These are phyloP conservation scores for Abrus pulchellus DNA, from an alignment of 306 rosid genomes.

Conservation along the genomic window DNA sequence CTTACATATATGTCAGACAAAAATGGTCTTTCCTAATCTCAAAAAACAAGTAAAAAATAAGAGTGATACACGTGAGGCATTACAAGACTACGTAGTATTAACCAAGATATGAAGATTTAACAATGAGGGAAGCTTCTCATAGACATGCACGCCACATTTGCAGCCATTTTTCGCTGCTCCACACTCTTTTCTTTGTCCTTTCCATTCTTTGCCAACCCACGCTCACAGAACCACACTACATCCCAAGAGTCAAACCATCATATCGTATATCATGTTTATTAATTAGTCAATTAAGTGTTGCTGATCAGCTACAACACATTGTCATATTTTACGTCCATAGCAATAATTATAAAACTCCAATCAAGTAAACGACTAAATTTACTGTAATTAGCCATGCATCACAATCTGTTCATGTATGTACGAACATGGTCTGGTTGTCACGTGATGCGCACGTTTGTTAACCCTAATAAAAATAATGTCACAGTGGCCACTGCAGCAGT, in stretches of 20 bases:
- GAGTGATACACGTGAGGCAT: too few relatives aligned
- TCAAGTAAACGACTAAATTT: neutral
- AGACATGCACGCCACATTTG: constrained; percentile 1
- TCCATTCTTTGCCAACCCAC: neutral
- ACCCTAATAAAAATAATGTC: neutral
- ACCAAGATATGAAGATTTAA: too few relatives aligned
- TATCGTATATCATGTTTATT: too few relatives aligned
- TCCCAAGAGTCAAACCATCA: neutral
- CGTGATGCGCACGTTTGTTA: constrained; percentile 16
- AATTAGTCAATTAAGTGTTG: too few relatives aligned
- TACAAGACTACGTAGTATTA: too few relatives aligned
- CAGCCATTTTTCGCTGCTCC: constrained; percentile 25
- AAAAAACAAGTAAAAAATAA: too few relatives aligned
- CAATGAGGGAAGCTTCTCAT: too few relatives aligned
- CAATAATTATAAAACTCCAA: constrained; percentile 15
- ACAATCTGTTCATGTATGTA: neutral
- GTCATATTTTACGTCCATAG: neutral
- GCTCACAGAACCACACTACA: neutral
- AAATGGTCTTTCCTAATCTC: too few relatives aligned
- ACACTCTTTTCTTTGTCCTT: constrained; percentile 7
- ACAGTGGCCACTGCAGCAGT: neutral
- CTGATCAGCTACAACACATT: too few relatives aligned
- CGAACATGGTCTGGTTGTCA: constrained; percentile 30
- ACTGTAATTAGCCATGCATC: neutral
- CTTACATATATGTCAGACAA: too few relatives aligned